phyloP scores from a whole-genome alignment of 306 rosid genomes.

The Trifolium pratense region DNA sequence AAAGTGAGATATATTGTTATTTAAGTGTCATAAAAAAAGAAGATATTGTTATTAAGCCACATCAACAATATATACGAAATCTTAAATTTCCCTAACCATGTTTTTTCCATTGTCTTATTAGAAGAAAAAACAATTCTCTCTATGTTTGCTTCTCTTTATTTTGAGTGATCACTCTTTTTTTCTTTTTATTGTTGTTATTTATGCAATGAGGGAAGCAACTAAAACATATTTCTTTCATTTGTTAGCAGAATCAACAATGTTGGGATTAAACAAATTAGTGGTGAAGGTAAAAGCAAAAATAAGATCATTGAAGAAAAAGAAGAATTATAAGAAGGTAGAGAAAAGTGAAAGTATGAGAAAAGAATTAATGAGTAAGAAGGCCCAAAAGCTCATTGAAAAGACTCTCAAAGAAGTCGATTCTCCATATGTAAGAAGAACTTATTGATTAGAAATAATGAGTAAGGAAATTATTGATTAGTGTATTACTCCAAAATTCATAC shows the following conservation, averaged over 20 bases:
- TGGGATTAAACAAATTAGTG: slow-evolving; percentile 60
- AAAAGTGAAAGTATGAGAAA: slow-evolving; percentile 97
- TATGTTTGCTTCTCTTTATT: slow-evolving; percentile 25
- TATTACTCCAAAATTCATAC: too few species aligned
- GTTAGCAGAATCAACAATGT: slow-evolving; percentile 44
- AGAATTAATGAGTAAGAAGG: slow-evolving; percentile 86
- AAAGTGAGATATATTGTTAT: background rate
- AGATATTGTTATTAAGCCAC: background rate
- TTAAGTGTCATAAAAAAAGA: too few species aligned
- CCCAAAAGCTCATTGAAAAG: slow-evolving; percentile 75
- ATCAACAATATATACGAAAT: background rate
- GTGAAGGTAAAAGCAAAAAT: slow-evolving; percentile 72
- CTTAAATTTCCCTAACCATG: background rate
- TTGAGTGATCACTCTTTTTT: background rate
- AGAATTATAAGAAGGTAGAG: slow-evolving; percentile 76
- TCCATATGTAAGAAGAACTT: too few species aligned
- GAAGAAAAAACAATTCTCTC: slow-evolving; percentile 6
- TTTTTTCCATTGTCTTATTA: background rate
- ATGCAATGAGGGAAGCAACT: background rate
- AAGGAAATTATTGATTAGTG: too few species aligned
- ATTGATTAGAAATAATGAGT: too few species aligned
- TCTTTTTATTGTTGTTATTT: background rate
- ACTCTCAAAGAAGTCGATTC: slow-evolving; percentile 80
- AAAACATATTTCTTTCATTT: background rate
- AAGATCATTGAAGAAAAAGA: slow-evolving; percentile 68